A percentile compares a stretch with the other conserved stretches of the same genome.
phyloP scores from a whole-genome alignment of 495 filamentous ascomycete genomes.

The Cryomyces antarcticus region DNA sequence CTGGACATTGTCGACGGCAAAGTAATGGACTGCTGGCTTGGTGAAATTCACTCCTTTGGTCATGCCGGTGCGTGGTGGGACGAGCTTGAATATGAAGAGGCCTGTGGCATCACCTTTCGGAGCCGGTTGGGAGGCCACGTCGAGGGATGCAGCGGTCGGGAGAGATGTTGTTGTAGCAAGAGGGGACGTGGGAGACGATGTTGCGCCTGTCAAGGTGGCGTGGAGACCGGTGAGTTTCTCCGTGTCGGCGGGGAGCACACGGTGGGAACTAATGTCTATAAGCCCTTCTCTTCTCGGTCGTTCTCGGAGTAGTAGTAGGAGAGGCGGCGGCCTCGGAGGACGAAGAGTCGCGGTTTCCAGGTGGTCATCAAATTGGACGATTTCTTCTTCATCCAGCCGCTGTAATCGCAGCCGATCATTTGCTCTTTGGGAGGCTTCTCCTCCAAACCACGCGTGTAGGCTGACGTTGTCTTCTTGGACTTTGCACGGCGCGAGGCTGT shows the following conservation, averaged over 20 bases:
- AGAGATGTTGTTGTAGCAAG: slow-evolving; percentile 31
- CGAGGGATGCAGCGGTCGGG: slow-evolving; percentile 26
- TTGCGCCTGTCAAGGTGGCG: slow-evolving; percentile 75
- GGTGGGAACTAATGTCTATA: slow-evolving; percentile 93
- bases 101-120: slow-evolving; percentile 9
- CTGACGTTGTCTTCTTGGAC: slow-evolving; percentile 84
- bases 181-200: slow-evolving; percentile 53
- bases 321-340: slow-evolving; percentile 72
- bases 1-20: slow-evolving; percentile 77
- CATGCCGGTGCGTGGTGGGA: slow-evolving; percentile 73
- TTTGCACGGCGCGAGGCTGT: slow-evolving; percentile 25
- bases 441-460: slow-evolving; percentile 71
- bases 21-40: slow-evolving; percentile 90
- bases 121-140: slow-evolving; percentile 20
- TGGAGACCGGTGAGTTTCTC: slow-evolving; percentile 79
- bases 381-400: slow-evolving; percentile 99
- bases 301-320: slow-evolving; percentile 93
- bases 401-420: slow-evolving; percentile 75
- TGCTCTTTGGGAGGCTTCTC: slow-evolving; percentile 69
- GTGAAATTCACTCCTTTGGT: slow-evolving; percentile 90
- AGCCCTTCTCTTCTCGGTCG: slow-evolving; percentile 78
- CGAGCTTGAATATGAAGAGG: slow-evolving; percentile 90
- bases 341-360: slow-evolving; percentile 90
- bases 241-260: slow-evolving; percentile 84
- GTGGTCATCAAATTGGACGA: slow-evolving; percentile 87